Evolutionary conservation across 1,284 basidiomycete genomes (phyloP), one percentile per base, ranked within the genome.

Genomic region (Cystobasidiaceae sp.): DNA sequence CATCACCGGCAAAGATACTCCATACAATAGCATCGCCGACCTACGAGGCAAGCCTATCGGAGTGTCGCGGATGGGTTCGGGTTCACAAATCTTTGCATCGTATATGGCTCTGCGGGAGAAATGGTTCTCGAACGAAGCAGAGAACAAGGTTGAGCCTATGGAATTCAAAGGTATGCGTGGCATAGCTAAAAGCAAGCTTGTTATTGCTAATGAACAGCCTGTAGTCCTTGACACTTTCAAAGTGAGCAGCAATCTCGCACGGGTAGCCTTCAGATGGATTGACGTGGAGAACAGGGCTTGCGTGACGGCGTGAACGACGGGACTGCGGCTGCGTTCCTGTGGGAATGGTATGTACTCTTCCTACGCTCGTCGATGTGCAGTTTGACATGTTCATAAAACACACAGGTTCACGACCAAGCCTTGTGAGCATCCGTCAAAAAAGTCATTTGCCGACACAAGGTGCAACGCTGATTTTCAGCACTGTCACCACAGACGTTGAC

Each of bases 361-460:
- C 13, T 28, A 34, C 4, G 9, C 33, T n/a, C 48, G 28, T 28
- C 7, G 21, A 65, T n/a, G n/a, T n/a, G n/a, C 13, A 19, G 25
- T 5, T 49, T 34, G 23, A 9, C 15, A 25, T 32, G 37, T 46
- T 19, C 4, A 30, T 15, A 27, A 33, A 21, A 34, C 39, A n/a
- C 21, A 51, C 45, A 77, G 77, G 77, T 97, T 96, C 78, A 97
- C 94, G 1, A 97, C 93, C 17, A 97, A 97, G 76, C 93, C 94
- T 1, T 96, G 84, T 67, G 15, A 15, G 57, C 39, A 11, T 23
- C 25, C 25, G 46, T 23, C n/a, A 27, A 19, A 2, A 19, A 17
- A 25, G 21, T 2, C 32, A 41, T n/a, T 33, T 23, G 23, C n/a
- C 27, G 19, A 9, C 5, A 30, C 19, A 4, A 7, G 34, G 9